A percentile compares a stretch with the other conserved stretches of the same genome.
These are phyloP conservation scores for Populus hybrid DNA, from an alignment of 441 rosid genomes.

Conservation along the genomic window DNA sequence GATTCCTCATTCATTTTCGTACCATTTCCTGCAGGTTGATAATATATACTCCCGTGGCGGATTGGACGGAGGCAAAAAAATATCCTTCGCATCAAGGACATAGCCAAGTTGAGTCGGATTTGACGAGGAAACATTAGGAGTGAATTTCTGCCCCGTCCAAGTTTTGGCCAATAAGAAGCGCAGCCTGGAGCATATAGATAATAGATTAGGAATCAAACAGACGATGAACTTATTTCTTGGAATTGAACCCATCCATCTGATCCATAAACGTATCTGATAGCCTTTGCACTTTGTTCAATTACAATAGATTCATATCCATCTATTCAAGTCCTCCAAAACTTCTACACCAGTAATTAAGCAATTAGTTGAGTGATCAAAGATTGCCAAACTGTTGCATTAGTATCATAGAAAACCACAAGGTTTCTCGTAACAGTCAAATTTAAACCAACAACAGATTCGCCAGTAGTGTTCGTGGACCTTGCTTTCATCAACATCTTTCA, in stretches of 20 bases:
- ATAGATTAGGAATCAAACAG: too few species aligned
- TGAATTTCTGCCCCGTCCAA: conserved; percentile 5
- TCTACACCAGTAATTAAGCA: background rate
- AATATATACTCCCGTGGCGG: background rate
- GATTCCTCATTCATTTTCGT: conserved; percentile 6
- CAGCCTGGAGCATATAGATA: too few species aligned
- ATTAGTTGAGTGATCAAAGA: conserved; percentile 18
- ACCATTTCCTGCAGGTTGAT: background rate
- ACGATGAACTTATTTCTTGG: too few species aligned
- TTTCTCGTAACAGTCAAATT: conserved; percentile 10
- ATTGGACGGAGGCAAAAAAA: conserved; percentile 3
- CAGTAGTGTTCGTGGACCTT: conserved; percentile 12
- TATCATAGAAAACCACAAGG: conserved; percentile 10
- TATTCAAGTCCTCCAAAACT: too few species aligned
- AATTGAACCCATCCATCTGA: too few species aligned
- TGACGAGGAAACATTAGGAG: conserved; percentile 4
- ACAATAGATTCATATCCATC: too few species aligned
- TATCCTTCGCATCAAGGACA: background rate
- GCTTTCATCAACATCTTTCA: conserved; percentile 14
- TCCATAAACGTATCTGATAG: too few species aligned
- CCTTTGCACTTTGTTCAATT: too few species aligned
- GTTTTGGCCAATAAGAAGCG: background rate
- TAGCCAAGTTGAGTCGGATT: conserved; percentile 5
- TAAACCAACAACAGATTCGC: conserved; percentile 13
- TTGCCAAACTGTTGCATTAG: conserved; percentile 1